Evolutionary conservation across 257 asterid species (phyloP), one percentile per base, ranked within the genome.

Genomic region (Salvia rosmarinus): DNA sequence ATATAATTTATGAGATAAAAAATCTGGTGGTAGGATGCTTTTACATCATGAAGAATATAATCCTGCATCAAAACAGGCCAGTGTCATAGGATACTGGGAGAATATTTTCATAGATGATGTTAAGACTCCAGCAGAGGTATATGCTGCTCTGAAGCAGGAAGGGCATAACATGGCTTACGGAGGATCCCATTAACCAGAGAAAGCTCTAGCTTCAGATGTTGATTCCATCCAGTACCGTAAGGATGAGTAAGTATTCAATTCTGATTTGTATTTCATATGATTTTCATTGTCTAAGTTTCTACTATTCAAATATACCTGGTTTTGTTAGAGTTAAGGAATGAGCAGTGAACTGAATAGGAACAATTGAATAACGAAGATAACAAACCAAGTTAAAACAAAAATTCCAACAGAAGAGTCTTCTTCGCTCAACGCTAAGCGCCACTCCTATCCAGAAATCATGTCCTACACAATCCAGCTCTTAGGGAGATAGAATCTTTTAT

Each of bases 151-250:
- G 84, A 78, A 76, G 79, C 54, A 72, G 67, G 95, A 87, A 69
- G 94, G 97, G 21, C 82, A 82, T 81, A 83, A 81, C 77, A 77
- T 90, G 67, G 78, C 78, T 70, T 93, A 87, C 77, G 79, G 83
- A 93, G 98, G 92, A 93, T 85, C 82, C 98, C 98, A 9, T 83
- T 93, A 78, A 90, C 98, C 2, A 87, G 98, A 78, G 98, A 90
- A 83, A 72, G 96, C 98, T 47, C 84, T 93, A 70, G 86, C 96
- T 79, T 86, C 90, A 68, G 98, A 93, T 78, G 84, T 93, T 72
- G 98, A 93, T 82, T 90, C 97, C 64, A 93, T 93, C 73, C 98
- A 90, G 81, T 86, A 86, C 82, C 85, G 97, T 65, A 87, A 80
- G 84, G 91, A 90, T 77, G 88, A 82, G 98, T 93, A 84, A 88